Base-by-base conservation (phyloP, 352 stramenopile species). In the Aphanomyces stellatus region DNA sequence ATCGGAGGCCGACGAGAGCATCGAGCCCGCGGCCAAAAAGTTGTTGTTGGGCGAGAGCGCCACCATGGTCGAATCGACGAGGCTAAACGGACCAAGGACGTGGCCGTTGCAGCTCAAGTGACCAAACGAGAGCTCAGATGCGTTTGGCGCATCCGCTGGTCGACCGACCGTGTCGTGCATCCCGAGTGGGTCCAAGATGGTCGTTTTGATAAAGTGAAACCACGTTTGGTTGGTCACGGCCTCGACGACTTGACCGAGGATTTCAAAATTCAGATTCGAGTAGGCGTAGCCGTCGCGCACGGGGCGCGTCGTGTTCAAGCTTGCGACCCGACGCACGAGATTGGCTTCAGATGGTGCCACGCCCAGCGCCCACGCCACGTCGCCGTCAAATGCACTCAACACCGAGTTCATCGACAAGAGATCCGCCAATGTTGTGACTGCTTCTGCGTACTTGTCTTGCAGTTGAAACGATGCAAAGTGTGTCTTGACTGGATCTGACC, bases 381-480 rank as follows among this genome's bases (percentile, higher is more conserved):
- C 42, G 7, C 42, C 42, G 42, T 51, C 42, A 24, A 51, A 51
- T 22, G 42, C 42, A 8, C 42, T 22, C 8, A 51, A 24, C 42
- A 10, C 42, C 1, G 80, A 88, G 67, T 88, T 87, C 80, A 88
- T 85, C 0, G 78, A 66, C 43, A 79, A 68, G 22, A 88, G 64
- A 34, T 87, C 74, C 3, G 78, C 75, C 24, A 87, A 76, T 3
- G 72, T 87, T 31, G 73, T 67, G 59, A 75, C 75, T 28, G 75
- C 5, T 49, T 88, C 74, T 1, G 74, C 77, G 62, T 85, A 85
- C 68, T 80, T 83, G 70, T 88, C 77, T 35, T 72, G 79, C 11
- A 88, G 74, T 27, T 73, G 19, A 28, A 88, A 73, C 30, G 71
- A 75, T 10, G 77, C 72, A 1, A 82, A 15, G 60, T 85, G 78